Percentiles rank a stretch among this genome's conserved stretches.
Evolutionary conservation across 1,284 basidiomycete genomes (phyloP).

Genomic region (Marasmius tenuissimus): DNA sequence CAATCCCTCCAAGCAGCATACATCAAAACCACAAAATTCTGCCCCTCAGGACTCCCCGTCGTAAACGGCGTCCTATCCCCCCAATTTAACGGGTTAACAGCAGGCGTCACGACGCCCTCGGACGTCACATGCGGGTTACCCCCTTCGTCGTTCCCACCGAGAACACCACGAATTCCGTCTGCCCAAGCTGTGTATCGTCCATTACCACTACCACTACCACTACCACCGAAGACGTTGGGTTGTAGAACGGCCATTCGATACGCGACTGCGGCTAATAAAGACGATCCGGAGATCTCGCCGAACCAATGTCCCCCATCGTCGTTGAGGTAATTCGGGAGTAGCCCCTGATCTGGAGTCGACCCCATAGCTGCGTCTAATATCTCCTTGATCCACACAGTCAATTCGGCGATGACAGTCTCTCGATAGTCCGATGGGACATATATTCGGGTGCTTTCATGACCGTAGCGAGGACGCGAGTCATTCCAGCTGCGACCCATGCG

Average conservation of each 20-base stretch:
- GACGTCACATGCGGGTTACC: slow-evolving; percentile 29
- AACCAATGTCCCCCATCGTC: slow-evolving; percentile 33
- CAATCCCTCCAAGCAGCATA: slow-evolving; percentile 47
- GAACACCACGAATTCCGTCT: slow-evolving; percentile 19
- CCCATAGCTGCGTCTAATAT: slow-evolving; percentile 33
- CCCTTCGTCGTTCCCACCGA: slow-evolving; percentile 16
- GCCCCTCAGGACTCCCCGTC: slow-evolving; percentile 41
- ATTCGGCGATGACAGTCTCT: slow-evolving; percentile 17
- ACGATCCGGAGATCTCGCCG: slow-evolving; percentile 43
- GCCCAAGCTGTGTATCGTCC: slow-evolving; percentile 27
- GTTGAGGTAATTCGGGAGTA: slow-evolving; percentile 42
- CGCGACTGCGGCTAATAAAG: slow-evolving; percentile 40
- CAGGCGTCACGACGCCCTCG: slow-evolving; percentile 35
- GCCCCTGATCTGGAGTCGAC: slow-evolving; percentile 21
- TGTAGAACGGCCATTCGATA: slow-evolving; percentile 35
- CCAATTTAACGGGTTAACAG: slow-evolving; percentile 41
- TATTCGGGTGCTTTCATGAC: slow-evolving; percentile 27
- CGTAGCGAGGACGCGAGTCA: slow-evolving; percentile 46
- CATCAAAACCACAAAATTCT: slow-evolving; percentile 40
- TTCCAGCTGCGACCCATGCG: slow-evolving; percentile 41
- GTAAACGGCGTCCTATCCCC: slow-evolving; percentile 31
- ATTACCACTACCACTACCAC: too few species aligned
- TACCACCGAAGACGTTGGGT: slow-evolving; percentile 16
- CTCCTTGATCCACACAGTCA: slow-evolving; percentile 29
- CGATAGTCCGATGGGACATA: slow-evolving; percentile 8